phyloP scores from a whole-genome alignment of 768 basidiomycete species.

The Tylopilus balloui region DNA sequence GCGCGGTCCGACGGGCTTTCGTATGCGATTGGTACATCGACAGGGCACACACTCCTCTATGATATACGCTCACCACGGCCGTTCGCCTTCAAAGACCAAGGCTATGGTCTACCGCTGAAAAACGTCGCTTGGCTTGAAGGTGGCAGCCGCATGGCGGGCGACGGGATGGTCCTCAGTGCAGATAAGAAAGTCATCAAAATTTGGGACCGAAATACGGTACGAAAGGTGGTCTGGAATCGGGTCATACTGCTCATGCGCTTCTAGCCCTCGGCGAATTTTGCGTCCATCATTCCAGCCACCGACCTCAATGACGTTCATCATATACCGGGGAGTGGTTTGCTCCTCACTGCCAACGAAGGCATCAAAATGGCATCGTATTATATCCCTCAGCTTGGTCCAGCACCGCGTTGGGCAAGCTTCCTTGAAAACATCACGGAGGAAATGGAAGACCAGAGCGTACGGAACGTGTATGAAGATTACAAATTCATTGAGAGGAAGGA shows the following conservation, averaged over 20 bases:
- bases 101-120: slow-evolving; percentile 88
- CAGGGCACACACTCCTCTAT: slow-evolving; percentile 91
- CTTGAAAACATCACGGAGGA: slow-evolving; percentile 98
- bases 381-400: slow-evolving; percentile 93
- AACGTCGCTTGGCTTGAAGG: slow-evolving; percentile 88
- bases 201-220: slow-evolving; percentile 83
- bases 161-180: slow-evolving; percentile 84
- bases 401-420: slow-evolving; percentile 96
- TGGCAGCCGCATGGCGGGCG: slow-evolving; percentile 76
- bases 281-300: slow-evolving; percentile 84
- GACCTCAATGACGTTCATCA: slow-evolving; percentile 92
- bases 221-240: slow-evolving; percentile 24
- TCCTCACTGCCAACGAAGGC: slow-evolving; percentile 95
- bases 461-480: slow-evolving; percentile 89
- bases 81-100: slow-evolving; percentile 92
- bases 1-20: slow-evolving; percentile 87
- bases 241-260: background rate
- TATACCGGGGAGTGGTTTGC: slow-evolving; percentile 79
- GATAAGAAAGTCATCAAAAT: slow-evolving; percentile 98
- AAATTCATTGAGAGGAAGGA: slow-evolving; percentile 92
- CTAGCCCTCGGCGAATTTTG: slow-evolving; percentile 82
- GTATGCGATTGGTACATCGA: slow-evolving; percentile 91
- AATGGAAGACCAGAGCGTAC: slow-evolving; percentile 83
- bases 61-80: slow-evolving; percentile 83
- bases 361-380: slow-evolving; percentile 94